Percentiles rank a stretch among this genome's conserved stretches.
These are phyloP conservation scores for Chrysosporium queenslandicum DNA, from an alignment of 2,329 filamentous ascomycete species.

Conservation along the genomic window DNA sequence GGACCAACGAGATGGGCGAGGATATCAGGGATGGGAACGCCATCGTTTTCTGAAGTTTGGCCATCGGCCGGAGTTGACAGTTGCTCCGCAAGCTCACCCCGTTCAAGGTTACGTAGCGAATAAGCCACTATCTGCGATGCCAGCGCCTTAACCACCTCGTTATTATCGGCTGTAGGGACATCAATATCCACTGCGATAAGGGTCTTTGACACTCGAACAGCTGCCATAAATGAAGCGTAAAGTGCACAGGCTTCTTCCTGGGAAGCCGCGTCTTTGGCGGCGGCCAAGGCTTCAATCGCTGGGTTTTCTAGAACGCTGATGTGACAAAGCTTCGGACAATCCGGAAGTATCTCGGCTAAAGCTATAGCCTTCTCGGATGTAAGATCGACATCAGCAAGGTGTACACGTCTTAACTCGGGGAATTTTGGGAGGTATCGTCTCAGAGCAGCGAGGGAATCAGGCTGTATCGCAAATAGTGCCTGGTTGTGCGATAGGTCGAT, in stretches of 20 bases:
- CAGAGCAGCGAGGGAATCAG: conserved; percentile 64
- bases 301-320: conserved; percentile 75
- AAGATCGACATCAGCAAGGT: conserved; percentile 75
- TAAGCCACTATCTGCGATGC: conserved; percentile 94
- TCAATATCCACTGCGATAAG: conserved; percentile 89
- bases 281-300: conserved; percentile 54
- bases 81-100: conserved; percentile 56
- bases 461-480: conserved; percentile 61
- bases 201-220: conserved; percentile 69
- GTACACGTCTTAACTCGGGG: conserved; percentile 66
- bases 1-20: conserved; percentile 78
- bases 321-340: conserved; percentile 70
- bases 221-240: conserved; percentile 83
- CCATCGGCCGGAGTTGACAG: conserved; percentile 36
- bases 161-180: conserved; percentile 67
- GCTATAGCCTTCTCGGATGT: conserved; percentile 82
- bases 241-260: conserved; percentile 92
- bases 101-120: conserved; percentile 83
- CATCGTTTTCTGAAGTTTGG: conserved; percentile 37
- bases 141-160: conserved; percentile 81
- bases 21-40: conserved; percentile 65
- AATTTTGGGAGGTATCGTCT: conserved; percentile 79
- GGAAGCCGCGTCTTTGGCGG: conserved; percentile 64
- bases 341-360: conserved; percentile 79
- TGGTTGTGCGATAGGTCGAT: conserved; percentile 88